Evolutionary conservation across 2,329 filamentous ascomycete species (phyloP).

Genomic region (Neoascochyta sp.): DNA sequence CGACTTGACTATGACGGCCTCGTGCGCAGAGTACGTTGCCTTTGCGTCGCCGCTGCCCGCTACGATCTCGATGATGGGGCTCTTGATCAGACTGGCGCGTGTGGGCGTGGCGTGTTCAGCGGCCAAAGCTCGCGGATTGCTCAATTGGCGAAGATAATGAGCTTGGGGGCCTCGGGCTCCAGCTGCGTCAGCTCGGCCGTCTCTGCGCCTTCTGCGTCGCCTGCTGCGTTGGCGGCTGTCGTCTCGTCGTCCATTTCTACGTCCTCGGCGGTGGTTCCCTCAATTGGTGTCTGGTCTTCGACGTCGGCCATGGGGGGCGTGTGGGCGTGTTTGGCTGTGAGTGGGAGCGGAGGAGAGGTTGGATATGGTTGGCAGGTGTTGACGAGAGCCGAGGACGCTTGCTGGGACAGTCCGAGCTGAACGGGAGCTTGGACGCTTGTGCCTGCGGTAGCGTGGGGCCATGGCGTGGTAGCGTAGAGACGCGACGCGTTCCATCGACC

Average conservation of each 20-base stretch:
- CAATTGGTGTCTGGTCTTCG: conserved; percentile 27
- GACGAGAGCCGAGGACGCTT: no score
- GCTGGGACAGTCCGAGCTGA: no score
- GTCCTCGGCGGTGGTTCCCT: conserved; percentile 39
- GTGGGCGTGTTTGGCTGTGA: conserved; percentile 1
- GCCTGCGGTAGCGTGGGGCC: no score
- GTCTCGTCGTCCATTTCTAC: conserved; percentile 48
- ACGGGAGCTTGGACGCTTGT: no score
- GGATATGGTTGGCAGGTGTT: no score
- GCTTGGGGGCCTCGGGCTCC: conserved; percentile 41
- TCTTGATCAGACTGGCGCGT: conserved; percentile 49
- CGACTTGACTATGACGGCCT: conserved; percentile 69
- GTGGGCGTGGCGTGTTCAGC: conserved; percentile 8
- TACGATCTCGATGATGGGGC: conserved; percentile 46
- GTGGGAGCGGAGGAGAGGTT: no score
- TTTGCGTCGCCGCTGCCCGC: conserved; percentile 53
- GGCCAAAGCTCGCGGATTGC: no score
- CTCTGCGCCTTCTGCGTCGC: conserved; percentile 18
- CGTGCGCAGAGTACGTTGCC: conserved; percentile 71
- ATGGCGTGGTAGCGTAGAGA: no score
- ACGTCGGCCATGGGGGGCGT: conserved; percentile 26
- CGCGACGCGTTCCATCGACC: no score
- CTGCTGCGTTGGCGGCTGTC: conserved; percentile 11
- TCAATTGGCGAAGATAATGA: conserved; percentile 47
- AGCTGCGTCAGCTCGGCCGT: conserved; percentile 42